Conservation (phyloP, 768 basidiomycete genomes). For the Podaxis carcinomalis region DNA sequence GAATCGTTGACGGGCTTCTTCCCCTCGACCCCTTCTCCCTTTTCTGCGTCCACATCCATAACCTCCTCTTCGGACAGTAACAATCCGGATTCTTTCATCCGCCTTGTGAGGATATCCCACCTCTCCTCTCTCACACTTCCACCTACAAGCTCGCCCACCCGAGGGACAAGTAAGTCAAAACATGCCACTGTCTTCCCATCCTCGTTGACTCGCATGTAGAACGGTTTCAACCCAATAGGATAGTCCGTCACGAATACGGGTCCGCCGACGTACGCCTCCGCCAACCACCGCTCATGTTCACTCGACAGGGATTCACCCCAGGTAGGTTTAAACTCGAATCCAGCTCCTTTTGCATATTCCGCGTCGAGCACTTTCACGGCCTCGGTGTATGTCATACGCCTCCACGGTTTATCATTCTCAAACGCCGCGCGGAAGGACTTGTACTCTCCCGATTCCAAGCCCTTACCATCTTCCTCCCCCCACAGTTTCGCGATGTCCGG, state of each 20-base stretch:
- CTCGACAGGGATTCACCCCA: slow-evolving; percentile 78
- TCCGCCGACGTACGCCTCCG: slow-evolving; percentile 57
- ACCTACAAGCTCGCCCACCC: slow-evolving; percentile 85
- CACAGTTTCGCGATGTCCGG: slow-evolving; percentile 30
- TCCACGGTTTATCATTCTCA: slow-evolving; percentile 43
- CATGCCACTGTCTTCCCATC: slow-evolving; percentile 65
- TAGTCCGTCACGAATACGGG: slow-evolving; percentile 94
- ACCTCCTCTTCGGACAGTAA: slow-evolving; percentile 24
- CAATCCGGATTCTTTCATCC: slow-evolving; percentile 40
- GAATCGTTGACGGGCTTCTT: background rate
- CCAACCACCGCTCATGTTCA: slow-evolving; percentile 93
- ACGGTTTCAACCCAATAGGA: slow-evolving; percentile 79
- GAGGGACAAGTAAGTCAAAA: slow-evolving; percentile 90
- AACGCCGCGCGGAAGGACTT: slow-evolving; percentile 33
- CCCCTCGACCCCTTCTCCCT: slow-evolving; percentile 14
- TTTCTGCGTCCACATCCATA: background rate
- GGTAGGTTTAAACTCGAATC: slow-evolving; percentile 52
- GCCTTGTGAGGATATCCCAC: slow-evolving; percentile 40
- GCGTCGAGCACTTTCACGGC: slow-evolving; percentile 57
- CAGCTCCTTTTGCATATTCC: slow-evolving; percentile 24
- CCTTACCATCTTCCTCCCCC: slow-evolving; percentile 26
- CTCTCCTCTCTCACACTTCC: slow-evolving; percentile 89
- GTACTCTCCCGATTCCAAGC: slow-evolving; percentile 13
- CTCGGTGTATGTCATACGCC: slow-evolving; percentile 72
- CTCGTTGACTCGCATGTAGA: slow-evolving; percentile 86